Evolutionary conservation across 2,329 filamentous ascomycete genomes (phyloP).

Genomic region (Nectriaceae sp.): DNA sequence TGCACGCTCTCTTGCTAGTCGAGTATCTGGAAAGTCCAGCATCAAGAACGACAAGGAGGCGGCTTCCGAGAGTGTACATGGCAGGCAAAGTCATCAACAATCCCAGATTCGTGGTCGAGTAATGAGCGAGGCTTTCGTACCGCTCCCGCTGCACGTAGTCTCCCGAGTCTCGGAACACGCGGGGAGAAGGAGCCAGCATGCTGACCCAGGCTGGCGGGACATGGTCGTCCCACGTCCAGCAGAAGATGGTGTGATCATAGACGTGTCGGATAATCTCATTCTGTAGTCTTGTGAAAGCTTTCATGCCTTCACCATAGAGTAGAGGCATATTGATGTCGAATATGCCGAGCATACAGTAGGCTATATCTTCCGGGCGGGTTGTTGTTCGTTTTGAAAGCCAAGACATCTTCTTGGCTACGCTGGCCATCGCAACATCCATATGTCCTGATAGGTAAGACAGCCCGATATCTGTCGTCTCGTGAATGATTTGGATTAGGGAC

Average conservation of each 20-base stretch:
- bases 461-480: neutral
- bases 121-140: neutral
- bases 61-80: neutral
- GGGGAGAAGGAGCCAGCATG: constrained; percentile 1
- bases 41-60: neutral
- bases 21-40: neutral
- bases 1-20: neutral
- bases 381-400: constrained; percentile 19
- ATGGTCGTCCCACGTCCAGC: neutral
- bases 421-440: neutral
- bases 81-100: neutral
- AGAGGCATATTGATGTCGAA: constrained; percentile 25
- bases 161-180: neutral
- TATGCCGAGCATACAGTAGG: constrained; percentile 24
- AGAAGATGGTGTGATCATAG: constrained; percentile 2
- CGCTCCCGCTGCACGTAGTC: neutral
- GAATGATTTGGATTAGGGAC: neutral
- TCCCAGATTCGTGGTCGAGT: neutral
- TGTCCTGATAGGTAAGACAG: neutral
- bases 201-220: neutral
- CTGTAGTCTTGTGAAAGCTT: constrained; percentile 11
- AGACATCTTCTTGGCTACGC: constrained; percentile 16
- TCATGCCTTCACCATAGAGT: constrained; percentile 21
- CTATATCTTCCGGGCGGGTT: constrained; percentile 20
- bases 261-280: neutral